These are phyloP conservation scores for Herpotrichia juniperi DNA, from an alignment of 2,329 filamentous ascomycete genomes.

Conservation along the genomic window DNA sequence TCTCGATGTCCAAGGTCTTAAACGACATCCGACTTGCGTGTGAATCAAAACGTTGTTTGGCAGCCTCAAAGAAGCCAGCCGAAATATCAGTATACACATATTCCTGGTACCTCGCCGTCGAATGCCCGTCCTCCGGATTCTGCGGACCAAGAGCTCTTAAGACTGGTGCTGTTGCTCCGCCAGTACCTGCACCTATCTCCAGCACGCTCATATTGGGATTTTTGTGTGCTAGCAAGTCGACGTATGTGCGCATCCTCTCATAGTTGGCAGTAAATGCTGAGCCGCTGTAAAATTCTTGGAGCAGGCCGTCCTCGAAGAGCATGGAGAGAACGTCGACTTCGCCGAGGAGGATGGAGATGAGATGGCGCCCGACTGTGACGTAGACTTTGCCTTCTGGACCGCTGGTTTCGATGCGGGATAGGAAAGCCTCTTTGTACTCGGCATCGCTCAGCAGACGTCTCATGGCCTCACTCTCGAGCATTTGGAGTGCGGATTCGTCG, in stretches of 20 bases:
- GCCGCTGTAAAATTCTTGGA: slow-evolving; percentile 4
- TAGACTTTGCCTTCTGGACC: background rate
- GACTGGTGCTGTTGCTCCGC: slow-evolving; percentile 14
- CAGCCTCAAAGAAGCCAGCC: slow-evolving; percentile 20
- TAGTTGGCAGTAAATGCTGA: background rate
- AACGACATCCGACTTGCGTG: slow-evolving; percentile 8
- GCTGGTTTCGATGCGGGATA: background rate
- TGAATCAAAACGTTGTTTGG: slow-evolving; percentile 12
- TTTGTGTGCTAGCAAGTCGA: slow-evolving; percentile 4
- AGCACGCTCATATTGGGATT: slow-evolving; percentile 16
- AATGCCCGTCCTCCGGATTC: background rate
- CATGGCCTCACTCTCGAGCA: background rate
- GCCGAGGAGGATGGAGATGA: background rate
- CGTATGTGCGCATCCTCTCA: too few species aligned
- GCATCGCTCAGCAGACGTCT: background rate
- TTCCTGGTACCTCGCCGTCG: background rate
- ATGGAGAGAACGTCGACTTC: background rate
- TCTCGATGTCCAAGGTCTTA: slow-evolving; percentile 10
- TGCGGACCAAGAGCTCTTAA: slow-evolving; percentile 4
- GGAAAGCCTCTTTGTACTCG: background rate
- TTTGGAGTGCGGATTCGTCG: too few species aligned
- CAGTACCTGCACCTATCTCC: slow-evolving; percentile 27
- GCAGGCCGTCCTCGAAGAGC: slow-evolving; percentile 2
- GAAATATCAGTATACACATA: slow-evolving; percentile 30
- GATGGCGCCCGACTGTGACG: background rate